Conservation (phyloP, 371 early-diverging fungal species). For the Funneliformis caledonium region DNA sequence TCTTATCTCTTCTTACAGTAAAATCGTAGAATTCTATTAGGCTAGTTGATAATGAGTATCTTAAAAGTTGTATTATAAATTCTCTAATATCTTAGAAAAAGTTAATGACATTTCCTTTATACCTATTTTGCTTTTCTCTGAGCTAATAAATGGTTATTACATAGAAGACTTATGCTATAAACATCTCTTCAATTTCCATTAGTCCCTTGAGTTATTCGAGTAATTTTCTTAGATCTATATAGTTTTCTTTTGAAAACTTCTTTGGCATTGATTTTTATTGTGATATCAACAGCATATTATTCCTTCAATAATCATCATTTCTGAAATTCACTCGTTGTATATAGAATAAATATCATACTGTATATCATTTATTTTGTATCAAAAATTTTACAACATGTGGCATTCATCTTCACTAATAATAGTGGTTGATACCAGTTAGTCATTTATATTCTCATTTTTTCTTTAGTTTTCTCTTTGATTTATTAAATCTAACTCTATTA, state of each 20-base stretch:
- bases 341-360: neutral
- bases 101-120: no score
- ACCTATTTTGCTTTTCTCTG: no score
- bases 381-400: neutral
- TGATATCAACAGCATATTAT: neutral
- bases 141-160: no score
- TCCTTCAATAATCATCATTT: neutral
- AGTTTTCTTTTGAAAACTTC: slow-evolving; percentile 1
- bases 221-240: neutral
- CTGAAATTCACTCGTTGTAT: slow-evolving; percentile 11
- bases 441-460: no score
- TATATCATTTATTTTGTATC: neutral
- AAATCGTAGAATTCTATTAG: neutral
- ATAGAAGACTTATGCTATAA: no score
- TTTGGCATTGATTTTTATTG: neutral
- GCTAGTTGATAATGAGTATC: neutral
- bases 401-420: no score
- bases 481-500: no score
- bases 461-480: no score
- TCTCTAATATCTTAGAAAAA: neutral
- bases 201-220: neutral
- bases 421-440: no score
- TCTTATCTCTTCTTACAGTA: neutral
- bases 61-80: slow-evolving; percentile 2
- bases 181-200: neutral